phyloP scores from a whole-genome alignment of 2,329 filamentous ascomycete species.

The Leptographium lundbergii region DNA sequence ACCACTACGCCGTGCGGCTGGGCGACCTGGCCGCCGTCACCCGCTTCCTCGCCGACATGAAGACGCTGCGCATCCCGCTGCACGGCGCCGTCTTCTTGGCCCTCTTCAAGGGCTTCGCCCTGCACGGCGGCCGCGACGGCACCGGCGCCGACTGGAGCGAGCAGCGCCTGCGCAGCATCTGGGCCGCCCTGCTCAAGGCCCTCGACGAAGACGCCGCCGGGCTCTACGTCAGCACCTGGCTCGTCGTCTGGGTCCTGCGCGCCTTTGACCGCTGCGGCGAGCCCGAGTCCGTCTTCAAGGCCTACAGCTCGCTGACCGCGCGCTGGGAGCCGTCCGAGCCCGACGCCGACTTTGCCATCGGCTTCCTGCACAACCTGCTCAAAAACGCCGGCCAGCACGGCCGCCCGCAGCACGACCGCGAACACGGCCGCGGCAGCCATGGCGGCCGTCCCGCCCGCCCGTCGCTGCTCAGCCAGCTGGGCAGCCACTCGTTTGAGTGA shows the following conservation, averaged over 20 bases:
- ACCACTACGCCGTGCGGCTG: slow-evolving; percentile 53
- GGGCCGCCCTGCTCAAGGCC: slow-evolving; percentile 48
- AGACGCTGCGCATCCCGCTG: slow-evolving; percentile 49
- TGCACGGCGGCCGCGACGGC: slow-evolving; percentile 51
- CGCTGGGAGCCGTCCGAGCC: slow-evolving; percentile 32
- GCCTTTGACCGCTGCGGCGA: slow-evolving; percentile 52
- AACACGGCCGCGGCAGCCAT: neutral
- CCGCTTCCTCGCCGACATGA: slow-evolving; percentile 71
- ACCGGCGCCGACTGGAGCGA: slow-evolving; percentile 58
- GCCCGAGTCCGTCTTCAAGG: slow-evolving; percentile 35
- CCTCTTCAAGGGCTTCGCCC: slow-evolving; percentile 70
- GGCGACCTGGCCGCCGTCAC: slow-evolving; percentile 63
- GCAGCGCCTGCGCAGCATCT: slow-evolving; percentile 53
- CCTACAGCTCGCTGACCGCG: slow-evolving; percentile 36
- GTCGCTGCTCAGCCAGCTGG: slow-evolving; percentile 4
- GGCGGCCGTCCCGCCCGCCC: neutral
- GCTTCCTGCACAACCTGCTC: slow-evolving; percentile 30
- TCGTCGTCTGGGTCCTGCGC: slow-evolving; percentile 46
- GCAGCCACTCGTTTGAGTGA: neutral
- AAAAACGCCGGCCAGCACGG: slow-evolving; percentile 7
- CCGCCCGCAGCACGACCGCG: neutral
- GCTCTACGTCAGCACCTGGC: slow-evolving; percentile 45
- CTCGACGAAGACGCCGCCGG: slow-evolving; percentile 32
- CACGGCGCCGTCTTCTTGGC: slow-evolving; percentile 68
- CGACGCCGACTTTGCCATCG: slow-evolving; percentile 33